phyloP scores from a whole-genome alignment of 345 rosid species.

The Angophora floribunda region DNA sequence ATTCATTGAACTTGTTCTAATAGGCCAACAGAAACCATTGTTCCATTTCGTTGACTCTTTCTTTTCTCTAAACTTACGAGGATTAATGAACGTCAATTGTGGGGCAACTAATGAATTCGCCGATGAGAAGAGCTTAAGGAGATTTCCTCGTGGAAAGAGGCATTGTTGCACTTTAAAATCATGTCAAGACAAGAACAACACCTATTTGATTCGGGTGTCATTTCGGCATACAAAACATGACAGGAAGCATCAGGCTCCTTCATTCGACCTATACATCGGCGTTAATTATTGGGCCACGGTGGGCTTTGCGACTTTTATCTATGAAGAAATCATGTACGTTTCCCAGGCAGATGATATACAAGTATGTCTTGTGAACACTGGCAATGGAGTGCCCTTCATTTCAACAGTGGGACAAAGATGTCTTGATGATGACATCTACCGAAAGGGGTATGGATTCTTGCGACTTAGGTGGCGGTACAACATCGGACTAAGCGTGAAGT shows the following conservation, averaged over 20 bases:
- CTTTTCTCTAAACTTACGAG: not conserved
- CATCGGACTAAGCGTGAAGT: not conserved
- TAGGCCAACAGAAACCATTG: not conserved
- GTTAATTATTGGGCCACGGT: not conserved
- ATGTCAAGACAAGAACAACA: not conserved
- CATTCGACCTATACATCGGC: conserved; percentile 18
- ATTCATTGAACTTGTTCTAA: not conserved
- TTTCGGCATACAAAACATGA: conserved; percentile 37
- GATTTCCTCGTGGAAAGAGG: conserved; percentile 24
- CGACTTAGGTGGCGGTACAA: not conserved
- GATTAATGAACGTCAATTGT: conserved; percentile 35
- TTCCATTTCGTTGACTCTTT: not conserved
- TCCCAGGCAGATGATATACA: not conserved
- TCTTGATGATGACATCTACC: not conserved
- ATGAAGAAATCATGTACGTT: not conserved
- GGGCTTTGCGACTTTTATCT: not conserved
- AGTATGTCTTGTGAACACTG: conserved; percentile 8
- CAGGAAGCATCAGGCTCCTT: not conserved
- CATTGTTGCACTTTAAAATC: conserved; percentile 33
- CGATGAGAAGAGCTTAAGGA: conserved; percentile 6
- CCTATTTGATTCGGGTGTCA: conserved; percentile 21
- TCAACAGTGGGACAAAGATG: not conserved
- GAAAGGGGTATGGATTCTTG: not conserved
- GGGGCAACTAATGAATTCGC: conserved; percentile 16
- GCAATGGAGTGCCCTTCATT: not conserved